These are phyloP conservation scores for Exophiala calicioides DNA, from an alignment of 2,329 filamentous ascomycete species.

Conservation along the genomic window DNA sequence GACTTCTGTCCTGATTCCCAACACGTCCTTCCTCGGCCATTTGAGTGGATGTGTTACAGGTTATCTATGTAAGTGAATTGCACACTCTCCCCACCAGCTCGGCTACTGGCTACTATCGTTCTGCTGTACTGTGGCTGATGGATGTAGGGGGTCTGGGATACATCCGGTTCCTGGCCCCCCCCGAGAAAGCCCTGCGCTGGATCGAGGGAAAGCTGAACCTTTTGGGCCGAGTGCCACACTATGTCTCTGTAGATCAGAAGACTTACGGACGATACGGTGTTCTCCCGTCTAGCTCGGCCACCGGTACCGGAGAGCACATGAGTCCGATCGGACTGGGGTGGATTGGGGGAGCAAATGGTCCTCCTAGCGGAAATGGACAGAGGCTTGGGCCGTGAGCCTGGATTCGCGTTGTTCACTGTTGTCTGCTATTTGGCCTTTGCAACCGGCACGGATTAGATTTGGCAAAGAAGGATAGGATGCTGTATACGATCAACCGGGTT, in stretches of 20 bases:
- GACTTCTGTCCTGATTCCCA: slow-evolving; percentile 73
- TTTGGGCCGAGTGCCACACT: slow-evolving; percentile 80
- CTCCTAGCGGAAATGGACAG: slow-evolving; percentile 28
- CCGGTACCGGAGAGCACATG: slow-evolving; percentile 36
- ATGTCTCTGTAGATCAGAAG: slow-evolving; percentile 93
- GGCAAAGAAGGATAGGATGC: neutral
- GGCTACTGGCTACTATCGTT: too few species aligned
- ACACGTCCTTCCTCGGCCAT: slow-evolving; percentile 83
- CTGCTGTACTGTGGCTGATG: slow-evolving; percentile 3
- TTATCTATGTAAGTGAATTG: slow-evolving; percentile 72
- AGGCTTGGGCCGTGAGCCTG: slow-evolving; percentile 67
- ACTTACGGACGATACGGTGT: slow-evolving; percentile 92
- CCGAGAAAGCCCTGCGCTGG: slow-evolving; percentile 83
- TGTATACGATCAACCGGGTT: neutral
- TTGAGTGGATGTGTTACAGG: slow-evolving; percentile 80
- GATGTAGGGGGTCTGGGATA: slow-evolving; percentile 76
- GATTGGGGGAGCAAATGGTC: slow-evolving; percentile 56
- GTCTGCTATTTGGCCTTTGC: too few species aligned
- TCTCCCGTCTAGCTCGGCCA: slow-evolving; percentile 60
- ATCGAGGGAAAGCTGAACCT: slow-evolving; percentile 87
- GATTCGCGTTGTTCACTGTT: too few species aligned
- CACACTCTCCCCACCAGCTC: too few species aligned
- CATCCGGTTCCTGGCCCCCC: slow-evolving; percentile 84
- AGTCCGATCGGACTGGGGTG: slow-evolving; percentile 56
- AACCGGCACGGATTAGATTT: too few species aligned